A percentile compares a stretch with the other conserved stretches of the same genome.
These are phyloP conservation scores for Solanum clarkiae DNA, from an alignment of 257 asterid species.

Conservation along the genomic window DNA sequence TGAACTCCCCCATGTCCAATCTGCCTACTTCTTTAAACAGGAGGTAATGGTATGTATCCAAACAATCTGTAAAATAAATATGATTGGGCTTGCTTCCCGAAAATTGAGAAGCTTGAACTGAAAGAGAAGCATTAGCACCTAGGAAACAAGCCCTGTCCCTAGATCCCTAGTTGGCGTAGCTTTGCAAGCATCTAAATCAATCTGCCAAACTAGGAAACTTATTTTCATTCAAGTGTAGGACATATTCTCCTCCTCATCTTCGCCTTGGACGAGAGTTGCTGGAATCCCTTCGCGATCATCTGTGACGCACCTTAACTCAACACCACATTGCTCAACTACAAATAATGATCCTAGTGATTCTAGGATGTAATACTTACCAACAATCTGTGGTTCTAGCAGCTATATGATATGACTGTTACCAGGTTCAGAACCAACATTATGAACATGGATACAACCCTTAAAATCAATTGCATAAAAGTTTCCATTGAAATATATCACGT, in stretches of 20 bases:
- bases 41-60: background rate
- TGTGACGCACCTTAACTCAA: background rate
- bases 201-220: background rate
- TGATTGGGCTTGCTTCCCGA: background rate
- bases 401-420: background rate
- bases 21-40: background rate
- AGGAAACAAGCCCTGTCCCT: background rate
- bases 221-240: background rate
- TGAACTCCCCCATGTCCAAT: background rate
- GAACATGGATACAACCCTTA: background rate
- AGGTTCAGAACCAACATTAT: background rate
- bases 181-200: background rate
- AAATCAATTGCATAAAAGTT: background rate
- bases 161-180: background rate
- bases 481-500: background rate
- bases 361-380: background rate
- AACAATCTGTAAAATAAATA: background rate
- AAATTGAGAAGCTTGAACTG: background rate
- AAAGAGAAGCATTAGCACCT: background rate
- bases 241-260: background rate
- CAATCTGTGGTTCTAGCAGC: background rate
- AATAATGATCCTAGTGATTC: background rate
- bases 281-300: background rate
- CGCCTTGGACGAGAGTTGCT: rapidly evolving
- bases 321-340: background rate